Evolutionary conservation across 202 grass and related monocot species (phyloP), one percentile per base, ranked within the genome.

Genomic region (Alloteropsis angusta): DNA sequence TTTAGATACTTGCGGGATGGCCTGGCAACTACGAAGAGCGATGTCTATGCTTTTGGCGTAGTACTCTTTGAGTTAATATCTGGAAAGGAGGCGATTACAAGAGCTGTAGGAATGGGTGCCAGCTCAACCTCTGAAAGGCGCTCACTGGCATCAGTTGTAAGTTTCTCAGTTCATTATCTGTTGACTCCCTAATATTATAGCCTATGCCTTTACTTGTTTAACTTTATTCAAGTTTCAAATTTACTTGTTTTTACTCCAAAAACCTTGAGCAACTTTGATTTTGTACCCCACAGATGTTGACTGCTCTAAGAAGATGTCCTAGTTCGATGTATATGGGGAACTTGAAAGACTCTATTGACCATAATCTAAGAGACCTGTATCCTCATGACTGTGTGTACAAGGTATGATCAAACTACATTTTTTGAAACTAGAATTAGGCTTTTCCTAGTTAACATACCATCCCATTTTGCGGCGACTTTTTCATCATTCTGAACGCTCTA

Each of bases 21-120:
- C 25, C 68, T 99, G 55, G 96, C 96, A 54, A 99, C 96, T 83
- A 85, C 88, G 5, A 99, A 99, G 86, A 93, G 92, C 50, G 96
- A 99, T 81, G 96, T 99, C 44, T 99, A 99, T 89, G 96, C 96
- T 80, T 99, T 96, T 15, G 96, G 96, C 3, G 90, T 99, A n/a
- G 92, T 99, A 37, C 90, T 99, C 62, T 99, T 99, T 80, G 96
- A 99, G 79, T 63, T 99, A 72, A 86, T 99, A 91, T 96, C 96
- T 63, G 96, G 90, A 78, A 99, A 91, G 76, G 90, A 96, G 36
- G 96, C 92, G 17, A 96, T 99, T 80, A 99, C 96, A 38, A 92
- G 85, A 75, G 75, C 88, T 45, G 89, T 80, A 76, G 72, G 84
- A 83, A 78, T 80, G 10, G 69, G 76, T 65, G 60, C 65, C 62